Conservation (phyloP, 306 rosid genomes). For the Glycine tomentella region DNA sequence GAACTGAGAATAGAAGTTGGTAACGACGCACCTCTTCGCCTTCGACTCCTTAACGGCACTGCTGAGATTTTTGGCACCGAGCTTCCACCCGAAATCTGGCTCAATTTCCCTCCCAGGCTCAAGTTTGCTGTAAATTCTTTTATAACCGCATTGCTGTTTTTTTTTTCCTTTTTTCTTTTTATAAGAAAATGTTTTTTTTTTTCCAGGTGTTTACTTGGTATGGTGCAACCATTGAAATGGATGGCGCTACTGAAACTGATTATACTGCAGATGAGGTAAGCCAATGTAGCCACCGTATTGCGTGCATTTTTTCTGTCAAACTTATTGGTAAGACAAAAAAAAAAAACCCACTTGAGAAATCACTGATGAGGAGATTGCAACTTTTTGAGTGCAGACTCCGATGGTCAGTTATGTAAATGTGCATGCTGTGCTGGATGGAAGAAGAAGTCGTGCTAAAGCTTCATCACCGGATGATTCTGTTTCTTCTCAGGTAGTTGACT, state of each 20-base stretch:
- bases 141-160: neutral
- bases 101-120: constrained; percentile 80
- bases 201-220: constrained; percentile 85
- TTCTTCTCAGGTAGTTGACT: constrained; percentile 62
- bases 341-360: neutral
- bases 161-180: neutral
- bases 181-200: neutral
- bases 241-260: constrained; percentile 86
- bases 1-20: constrained; percentile 89
- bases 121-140: constrained; percentile 75
- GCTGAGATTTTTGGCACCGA: constrained; percentile 96
- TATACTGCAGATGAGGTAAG: constrained; percentile 94
- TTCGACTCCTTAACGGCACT: constrained; percentile 80
- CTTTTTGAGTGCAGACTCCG: constrained; percentile 70
- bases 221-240: constrained; percentile 95
- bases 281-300: neutral
- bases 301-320: neutral
- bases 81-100: constrained; percentile 95
- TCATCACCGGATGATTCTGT: constrained; percentile 64
- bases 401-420: constrained; percentile 94
- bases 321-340: neutral
- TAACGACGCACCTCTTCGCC: constrained; percentile 73
- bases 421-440: constrained; percentile 82
- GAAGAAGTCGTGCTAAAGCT: constrained; percentile 85
- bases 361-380: constrained; percentile 16